Evolutionary conservation across 805 yeast genomes (phyloP).

Genomic region (Ogataea ganodermae): DNA sequence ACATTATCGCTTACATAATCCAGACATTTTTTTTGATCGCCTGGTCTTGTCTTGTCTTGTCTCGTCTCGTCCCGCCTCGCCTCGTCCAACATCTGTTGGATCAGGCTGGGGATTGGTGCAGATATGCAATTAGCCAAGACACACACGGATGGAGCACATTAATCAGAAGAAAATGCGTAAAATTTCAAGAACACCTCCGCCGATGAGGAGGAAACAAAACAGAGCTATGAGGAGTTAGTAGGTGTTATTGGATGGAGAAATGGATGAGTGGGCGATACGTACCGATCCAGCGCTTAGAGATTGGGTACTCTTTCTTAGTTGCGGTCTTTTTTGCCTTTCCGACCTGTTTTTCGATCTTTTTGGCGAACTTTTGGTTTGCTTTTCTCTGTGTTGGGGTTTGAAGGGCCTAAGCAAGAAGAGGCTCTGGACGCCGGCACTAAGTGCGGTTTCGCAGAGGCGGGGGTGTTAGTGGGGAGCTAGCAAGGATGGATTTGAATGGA

Average conservation of each 20-base stretch:
- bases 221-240: constrained; percentile 27
- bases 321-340: constrained; percentile 63
- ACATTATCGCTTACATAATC: not conserved
- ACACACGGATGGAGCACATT: not conserved
- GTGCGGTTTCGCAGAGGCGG: not conserved
- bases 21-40: not conserved
- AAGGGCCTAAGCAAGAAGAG: constrained; percentile 45
- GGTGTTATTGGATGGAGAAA: not conserved
- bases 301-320: constrained; percentile 46
- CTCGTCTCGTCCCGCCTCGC: no score
- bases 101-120: not conserved
- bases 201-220: constrained; percentile 65
- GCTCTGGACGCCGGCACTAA: not conserved
- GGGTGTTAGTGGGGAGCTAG: not conserved
- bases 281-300: constrained; percentile 68
- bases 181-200: constrained; percentile 80
- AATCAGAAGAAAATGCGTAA: constrained; percentile 54
- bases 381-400: constrained; percentile 88
- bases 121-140: not conserved
- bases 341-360: constrained; percentile 66
- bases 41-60: not conserved
- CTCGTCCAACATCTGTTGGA: no score
- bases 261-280: constrained; percentile 29
- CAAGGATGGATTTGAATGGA: not conserved
- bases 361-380: constrained; percentile 84